Percentiles rank a stretch among this genome's conserved stretches.
phyloP scores from a whole-genome alignment of 176 grass and related monocot genomes.

The Lolium rigidum region DNA sequence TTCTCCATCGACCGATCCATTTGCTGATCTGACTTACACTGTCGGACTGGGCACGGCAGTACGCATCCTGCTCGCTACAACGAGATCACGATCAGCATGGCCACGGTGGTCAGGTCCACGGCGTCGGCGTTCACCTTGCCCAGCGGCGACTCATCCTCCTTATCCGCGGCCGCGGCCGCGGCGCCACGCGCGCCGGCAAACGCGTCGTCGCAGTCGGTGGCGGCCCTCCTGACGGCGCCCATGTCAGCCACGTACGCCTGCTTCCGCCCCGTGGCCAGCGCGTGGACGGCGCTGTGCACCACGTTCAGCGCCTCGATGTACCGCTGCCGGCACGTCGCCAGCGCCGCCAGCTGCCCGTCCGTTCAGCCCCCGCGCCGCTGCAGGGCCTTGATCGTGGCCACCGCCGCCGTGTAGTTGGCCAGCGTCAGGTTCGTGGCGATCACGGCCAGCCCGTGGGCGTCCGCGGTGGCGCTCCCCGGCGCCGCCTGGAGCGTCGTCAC shows the following conservation, averaged over 20 bases:
- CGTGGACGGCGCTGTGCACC: conserved; percentile 61
- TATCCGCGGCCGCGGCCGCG: not conserved
- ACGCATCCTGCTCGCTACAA: not conserved
- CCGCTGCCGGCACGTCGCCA: conserved; percentile 40
- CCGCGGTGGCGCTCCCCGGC: conserved; percentile 44
- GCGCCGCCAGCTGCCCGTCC: conserved; percentile 13
- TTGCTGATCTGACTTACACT: not conserved
- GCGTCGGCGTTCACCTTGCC: conserved; percentile 49
- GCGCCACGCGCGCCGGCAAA: not conserved
- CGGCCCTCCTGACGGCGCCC: conserved; percentile 29
- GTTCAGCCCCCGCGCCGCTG: conserved; percentile 33
- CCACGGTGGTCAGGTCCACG: conserved; percentile 31
- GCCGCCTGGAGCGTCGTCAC: conserved; percentile 43
- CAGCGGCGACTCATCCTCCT: not conserved
- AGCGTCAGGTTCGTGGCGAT: conserved; percentile 63
- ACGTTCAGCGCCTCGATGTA: conserved; percentile 57
- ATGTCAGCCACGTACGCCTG: conserved; percentile 44
- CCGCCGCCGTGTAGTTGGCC: conserved; percentile 56
- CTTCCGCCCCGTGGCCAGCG: not conserved
- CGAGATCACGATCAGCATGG: conserved; percentile 34
- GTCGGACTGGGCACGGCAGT: no score
- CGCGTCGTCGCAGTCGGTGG: conserved; percentile 45
- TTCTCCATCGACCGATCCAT: not conserved
- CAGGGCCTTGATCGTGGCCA: conserved; percentile 45
- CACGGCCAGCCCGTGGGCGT: conserved; percentile 43